Percentiles rank a stretch among this genome's conserved stretches.
Evolutionary conservation across 2,329 filamentous ascomycete species (phyloP).

Genomic region (Penicillium vulpinum): DNA sequence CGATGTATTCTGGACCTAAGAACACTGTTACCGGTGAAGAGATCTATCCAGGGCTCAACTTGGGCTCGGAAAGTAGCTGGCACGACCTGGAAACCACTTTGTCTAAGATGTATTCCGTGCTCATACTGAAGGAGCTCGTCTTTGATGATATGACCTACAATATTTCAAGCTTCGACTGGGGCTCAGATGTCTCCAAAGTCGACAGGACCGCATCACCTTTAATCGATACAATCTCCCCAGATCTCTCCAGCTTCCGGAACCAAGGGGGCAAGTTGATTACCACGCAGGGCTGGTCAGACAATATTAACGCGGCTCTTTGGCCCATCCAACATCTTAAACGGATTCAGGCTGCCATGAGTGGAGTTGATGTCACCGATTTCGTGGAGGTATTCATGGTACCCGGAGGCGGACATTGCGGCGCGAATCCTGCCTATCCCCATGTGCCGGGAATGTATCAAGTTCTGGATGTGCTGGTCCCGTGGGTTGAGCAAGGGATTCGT

Average conservation of each 20-base stretch:
- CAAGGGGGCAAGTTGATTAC: neutral
- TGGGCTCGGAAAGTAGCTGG: conserved; percentile 45
- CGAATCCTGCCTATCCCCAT: conserved; percentile 32
- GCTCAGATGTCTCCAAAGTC: no score
- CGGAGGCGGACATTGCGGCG: conserved; percentile 43
- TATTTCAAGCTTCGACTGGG: no score
- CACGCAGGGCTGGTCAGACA: neutral
- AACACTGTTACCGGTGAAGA: conserved; percentile 14
- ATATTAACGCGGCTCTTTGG: neutral
- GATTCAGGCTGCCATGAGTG: conserved; percentile 8
- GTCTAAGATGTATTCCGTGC: conserved; percentile 29
- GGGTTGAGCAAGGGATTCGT: no score
- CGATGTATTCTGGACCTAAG: neutral
- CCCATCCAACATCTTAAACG: neutral
- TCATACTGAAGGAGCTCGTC: no score
- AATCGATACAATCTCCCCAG: no score
- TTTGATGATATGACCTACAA: no score
- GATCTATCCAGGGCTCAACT: conserved; percentile 44
- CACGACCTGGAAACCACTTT: conserved; percentile 37
- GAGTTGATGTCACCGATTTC: conserved; percentile 26
- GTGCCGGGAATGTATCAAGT: conserved; percentile 28
- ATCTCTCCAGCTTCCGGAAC: no score
- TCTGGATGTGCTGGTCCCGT: conserved; percentile 1
- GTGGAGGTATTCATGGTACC: conserved; percentile 43
- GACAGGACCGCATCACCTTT: no score